Evolutionary conservation across 1,284 basidiomycete species (phyloP), one percentile per base, ranked within the genome.

Genomic region (Ceratobasidium sp.): DNA sequence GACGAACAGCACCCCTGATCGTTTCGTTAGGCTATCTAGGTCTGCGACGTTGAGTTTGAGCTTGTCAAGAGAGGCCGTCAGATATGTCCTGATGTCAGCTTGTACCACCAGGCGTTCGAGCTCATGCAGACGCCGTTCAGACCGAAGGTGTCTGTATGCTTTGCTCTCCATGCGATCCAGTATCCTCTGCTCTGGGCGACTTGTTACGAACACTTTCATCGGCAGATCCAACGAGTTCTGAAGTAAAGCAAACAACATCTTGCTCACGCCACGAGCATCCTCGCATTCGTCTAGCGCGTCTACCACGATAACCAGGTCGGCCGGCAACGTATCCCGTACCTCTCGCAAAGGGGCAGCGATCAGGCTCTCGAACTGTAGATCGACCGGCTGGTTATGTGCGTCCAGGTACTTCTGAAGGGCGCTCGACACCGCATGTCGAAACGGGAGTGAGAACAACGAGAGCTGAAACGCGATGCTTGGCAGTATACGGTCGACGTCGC

Each of bases 201-300:
- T 78, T 5, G 77, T 71, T 15, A 78, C 60, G 55, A 78, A 56
- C 2, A 78, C 33, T 60, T 71, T 78, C 26, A 78, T 44, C 3
- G 60, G 60, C 60, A 63, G 28, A 26, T 40, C 20, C 26, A 28
- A 12, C 23, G 60, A 10, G 28, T 40, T 10, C 60, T 26, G 15
- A 6, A 63, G 26, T 18, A 78, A 39, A 12, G 56, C 33, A 39
- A 58, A 69, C 33, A 63, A 7, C 33, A 63, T 18, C 33, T 18
- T 20, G 33, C 63, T 56, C 3, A 60, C 67, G 6, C 67, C 67
- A 6, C 53, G 15, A 28, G 61, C 55, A 15, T 70, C 51, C 13
- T 40, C 55, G 49, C 77, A 78, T 42, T 78, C 77, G 44, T 78
- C 77, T 20, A 78, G 67, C 2, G 77, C 77, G 33, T 78, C 77